A percentile compares a stretch with the other conserved stretches of the same genome.
These are phyloP conservation scores for Chaetomium globosum DNA, from an alignment of 2,329 filamentous ascomycete species.

Conservation along the genomic window DNA sequence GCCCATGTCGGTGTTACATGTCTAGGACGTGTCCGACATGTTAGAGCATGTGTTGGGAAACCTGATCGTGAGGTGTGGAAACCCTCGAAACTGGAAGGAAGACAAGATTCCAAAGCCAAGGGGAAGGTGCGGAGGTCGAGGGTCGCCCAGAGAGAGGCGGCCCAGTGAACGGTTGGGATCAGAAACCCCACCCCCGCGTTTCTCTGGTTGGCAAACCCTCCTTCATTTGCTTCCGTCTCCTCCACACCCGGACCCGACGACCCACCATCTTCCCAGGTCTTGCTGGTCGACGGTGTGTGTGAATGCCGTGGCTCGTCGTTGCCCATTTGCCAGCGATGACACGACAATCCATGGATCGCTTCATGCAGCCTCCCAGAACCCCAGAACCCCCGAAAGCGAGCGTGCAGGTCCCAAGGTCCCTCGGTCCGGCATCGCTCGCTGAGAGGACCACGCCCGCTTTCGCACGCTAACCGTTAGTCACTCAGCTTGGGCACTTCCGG, in stretches of 20 bases:
- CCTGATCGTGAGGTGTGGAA: not conserved
- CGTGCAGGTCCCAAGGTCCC: not conserved
- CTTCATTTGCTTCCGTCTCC: conserved; percentile 27
- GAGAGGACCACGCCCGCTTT: conserved; percentile 12
- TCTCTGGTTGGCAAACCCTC: conserved; percentile 27
- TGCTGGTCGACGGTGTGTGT: conserved; percentile 15
- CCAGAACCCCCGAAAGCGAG: not conserved
- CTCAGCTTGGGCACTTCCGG: conserved; percentile 13
- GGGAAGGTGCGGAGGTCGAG: conserved; percentile 17
- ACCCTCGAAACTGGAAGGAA: not conserved
- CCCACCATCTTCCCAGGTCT: conserved; percentile 18
- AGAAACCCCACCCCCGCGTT: conserved; percentile 35
- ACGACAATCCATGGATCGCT: conserved; percentile 16
- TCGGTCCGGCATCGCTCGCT: conserved; percentile 2
- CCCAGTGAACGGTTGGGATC: conserved; percentile 25
- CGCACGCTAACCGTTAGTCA: conserved; percentile 15
- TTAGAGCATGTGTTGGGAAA: conserved; percentile 6
- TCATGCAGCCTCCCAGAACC: conserved; percentile 17
- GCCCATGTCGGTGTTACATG: conserved; percentile 3
- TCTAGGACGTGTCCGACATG: not conserved
- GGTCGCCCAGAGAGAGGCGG: not conserved
- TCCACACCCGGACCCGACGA: conserved; percentile 21
- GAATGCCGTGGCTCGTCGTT: conserved; percentile 8
- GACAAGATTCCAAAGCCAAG: not conserved
- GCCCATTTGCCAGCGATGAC: conserved; percentile 10